Base-by-base conservation (phyloP, 441 rosid genomes). In the Pelargonium citronellum region DNA sequence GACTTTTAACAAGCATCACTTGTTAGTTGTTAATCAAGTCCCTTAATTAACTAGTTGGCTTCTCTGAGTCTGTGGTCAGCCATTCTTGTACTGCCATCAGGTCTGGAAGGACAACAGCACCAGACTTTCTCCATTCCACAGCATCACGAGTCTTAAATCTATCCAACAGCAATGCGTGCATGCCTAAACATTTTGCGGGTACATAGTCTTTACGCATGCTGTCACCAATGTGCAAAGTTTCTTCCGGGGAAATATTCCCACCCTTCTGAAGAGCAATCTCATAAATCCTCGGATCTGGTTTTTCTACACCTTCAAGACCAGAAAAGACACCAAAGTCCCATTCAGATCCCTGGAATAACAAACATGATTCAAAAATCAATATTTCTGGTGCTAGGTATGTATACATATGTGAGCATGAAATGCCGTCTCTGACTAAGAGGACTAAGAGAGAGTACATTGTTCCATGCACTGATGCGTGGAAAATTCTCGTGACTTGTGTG, bases 311-410 rank as follows among this genome's bases (percentile, higher is more conserved):
- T 72, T 87, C 96, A n/a, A 91, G 73, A 24, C 99, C 99, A 53
- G 99, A 94, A 79, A 94, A 94, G 15, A 94, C 97, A 71, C 99
- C 97, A 71, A 94, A 91, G 74, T 91, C 99, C 97, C 97, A 94
- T 81, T 94, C 99, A 0, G 89, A 80, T 5, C 81, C 92, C 99
- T 94, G 75, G 61, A 77, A 2, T 68, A 61, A 9, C 66, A 57
- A 53, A 66, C 51, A 60, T 9, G 41, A 10, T 43, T 20, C 4
- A 37, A 8, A 30, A 0, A 30, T 30, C 0, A 30, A 2, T 30
- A 30, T 30, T 30, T 3, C 5, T 30, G 37, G 37, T 30, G 37
- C 37, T 22, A 22, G 24, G 24, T 22, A 22, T 22, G 24, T 22
- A 22, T 22, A 10, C 19, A 41, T 44, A 44, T 10, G 12, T 44